Conservation (phyloP, 1,139 yeast genomes). For the Eremothecium coryli region DNA sequence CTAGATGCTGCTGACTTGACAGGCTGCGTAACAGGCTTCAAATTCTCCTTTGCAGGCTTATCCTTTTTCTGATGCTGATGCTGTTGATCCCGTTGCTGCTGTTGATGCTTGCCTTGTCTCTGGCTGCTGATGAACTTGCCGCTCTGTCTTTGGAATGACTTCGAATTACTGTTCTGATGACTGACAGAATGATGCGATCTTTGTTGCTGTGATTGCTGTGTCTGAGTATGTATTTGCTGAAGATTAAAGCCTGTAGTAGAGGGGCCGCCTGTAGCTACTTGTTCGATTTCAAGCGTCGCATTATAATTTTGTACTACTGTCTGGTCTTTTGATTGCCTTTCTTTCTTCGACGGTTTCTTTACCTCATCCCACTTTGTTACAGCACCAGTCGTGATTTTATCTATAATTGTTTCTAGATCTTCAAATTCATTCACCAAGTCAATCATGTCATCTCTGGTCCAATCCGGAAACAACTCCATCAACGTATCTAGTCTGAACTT, state of each 20-base stretch:
- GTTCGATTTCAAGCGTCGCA: slow-evolving; percentile 15
- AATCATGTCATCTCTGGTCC: slow-evolving; percentile 80
- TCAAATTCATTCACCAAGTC: slow-evolving; percentile 68
- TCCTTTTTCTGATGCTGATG: slow-evolving; percentile 19
- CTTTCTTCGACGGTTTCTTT: slow-evolving; percentile 43
- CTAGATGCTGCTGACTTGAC: slow-evolving; percentile 15
- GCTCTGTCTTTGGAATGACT: slow-evolving; percentile 13
- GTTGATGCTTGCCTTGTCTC: slow-evolving; percentile 9
- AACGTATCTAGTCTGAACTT: slow-evolving; percentile 49
- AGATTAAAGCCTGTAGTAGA: slow-evolving; percentile 6
- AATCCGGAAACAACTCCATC: slow-evolving; percentile 85
- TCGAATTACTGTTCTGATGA: slow-evolving; percentile 11
- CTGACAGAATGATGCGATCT: slow-evolving; percentile 7
- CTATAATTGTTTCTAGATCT: slow-evolving; percentile 72
- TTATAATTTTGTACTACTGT: slow-evolving; percentile 11
- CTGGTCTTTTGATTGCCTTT: slow-evolving; percentile 22
- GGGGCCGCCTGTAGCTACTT: slow-evolving; percentile 9
- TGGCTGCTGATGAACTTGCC: slow-evolving; percentile 11
- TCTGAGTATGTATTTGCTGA: slow-evolving; percentile 11
- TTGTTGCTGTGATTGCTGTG: slow-evolving; percentile 11
- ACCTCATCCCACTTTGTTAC: slow-evolving; percentile 57
- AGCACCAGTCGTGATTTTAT: slow-evolving; percentile 76
- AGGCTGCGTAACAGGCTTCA: slow-evolving; percentile 16
- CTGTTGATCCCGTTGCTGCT: slow-evolving; percentile 4
- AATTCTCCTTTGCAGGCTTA: slow-evolving; percentile 16